Base-by-base conservation (phyloP, 2,329 filamentous ascomycete species). In the Colletotrichum destructivum region DNA sequence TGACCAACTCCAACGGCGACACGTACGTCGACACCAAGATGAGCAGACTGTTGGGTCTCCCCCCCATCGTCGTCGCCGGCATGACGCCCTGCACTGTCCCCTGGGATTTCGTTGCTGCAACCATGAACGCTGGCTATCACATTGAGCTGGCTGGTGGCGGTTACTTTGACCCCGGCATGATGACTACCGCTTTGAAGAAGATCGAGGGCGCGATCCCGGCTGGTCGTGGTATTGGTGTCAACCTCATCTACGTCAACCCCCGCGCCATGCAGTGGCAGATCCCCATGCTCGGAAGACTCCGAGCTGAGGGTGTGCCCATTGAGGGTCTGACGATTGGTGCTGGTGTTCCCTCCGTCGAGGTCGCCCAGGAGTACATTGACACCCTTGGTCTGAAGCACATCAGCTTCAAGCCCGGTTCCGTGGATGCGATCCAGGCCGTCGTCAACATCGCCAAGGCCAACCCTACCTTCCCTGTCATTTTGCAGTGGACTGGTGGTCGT, bases 1-100 rank as follows among this genome's bases (percentile, higher is more conserved):
- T 97, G 77, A 96, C 94, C 84, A 98, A 94, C 16, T 96, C 95
- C 13, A 91, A 90, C 69, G 96, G 96, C 23, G 90, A 95, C 79
- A 98, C 94, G 2, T 98, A 93, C 76, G 94, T 99, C 57, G 95
- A 98, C 81, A 99, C 96, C 73, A 98, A 98, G 86, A 96, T 98
- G 92, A 97, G 93, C 82, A 89, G 94, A 76, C 86, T 97, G 23
- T 86, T 98, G 21, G 95, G 95, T 76, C 86, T 96, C 5, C 94
- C 95, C 11, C 95, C 95, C 0, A 86, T 98, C 74, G 92, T 98
- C 86, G 94, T 98, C 72, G 94, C 95, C 68, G 95, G 95, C 80
- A 98, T 98, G 95, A 98, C 95, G 2, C 95, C 95, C 15, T 90
- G 90, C 72, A 98, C 95, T 0, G 94, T 97, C 3, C 91, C 94